Evolutionary conservation across 495 filamentous ascomycete species (phyloP), one percentile per base, ranked within the genome.

Genomic region (Xylaria grammica): DNA sequence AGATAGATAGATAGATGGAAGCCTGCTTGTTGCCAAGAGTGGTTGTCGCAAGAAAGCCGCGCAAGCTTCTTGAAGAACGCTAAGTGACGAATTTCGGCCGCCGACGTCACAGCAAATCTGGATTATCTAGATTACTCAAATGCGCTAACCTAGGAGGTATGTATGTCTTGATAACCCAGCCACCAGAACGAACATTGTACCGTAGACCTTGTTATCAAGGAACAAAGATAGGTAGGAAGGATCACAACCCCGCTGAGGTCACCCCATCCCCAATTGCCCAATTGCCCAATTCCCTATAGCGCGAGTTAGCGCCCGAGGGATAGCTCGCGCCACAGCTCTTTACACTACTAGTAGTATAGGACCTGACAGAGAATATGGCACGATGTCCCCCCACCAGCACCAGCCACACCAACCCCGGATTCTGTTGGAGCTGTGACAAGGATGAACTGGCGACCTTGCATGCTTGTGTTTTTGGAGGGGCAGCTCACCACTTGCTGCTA

Each of bases 351-450:
- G n/a, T n/a, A n/a, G n/a, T n/a, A n/a, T n/a, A n/a, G n/a, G n/a
- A 60, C 22, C 49, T 3, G 19, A 52, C 49, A 32, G 9, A 17
- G 20, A 20, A 9, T 50, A 19, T 9, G 19, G 19, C 19, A 24
- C 46, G 7, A 50, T 8, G 9, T 20, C 19, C 36, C 7, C 7
- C 8, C 8, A 17, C 8, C n/a, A 48, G 50, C 38, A 7, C 2
- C 30, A 71, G 66, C 66, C 66, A 72, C 67, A 65, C 45, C 30
- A 66, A 68, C 70, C 67, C 67, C 70, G n/a, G 70, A 68, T 70
- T 66, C 19, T 15, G 40, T 48, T n/a, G 52, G 19, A 59, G 56
- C 56, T 59, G n/a, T 20, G 56, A 36, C 58, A 52, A 34, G 58
- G 58, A 40, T 61, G 32, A n/a, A n/a, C n/a, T n/a, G n/a, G n/a